Base-by-base conservation (phyloP, 2,329 filamentous ascomycete genomes). In the Anthostomella pinea region DNA sequence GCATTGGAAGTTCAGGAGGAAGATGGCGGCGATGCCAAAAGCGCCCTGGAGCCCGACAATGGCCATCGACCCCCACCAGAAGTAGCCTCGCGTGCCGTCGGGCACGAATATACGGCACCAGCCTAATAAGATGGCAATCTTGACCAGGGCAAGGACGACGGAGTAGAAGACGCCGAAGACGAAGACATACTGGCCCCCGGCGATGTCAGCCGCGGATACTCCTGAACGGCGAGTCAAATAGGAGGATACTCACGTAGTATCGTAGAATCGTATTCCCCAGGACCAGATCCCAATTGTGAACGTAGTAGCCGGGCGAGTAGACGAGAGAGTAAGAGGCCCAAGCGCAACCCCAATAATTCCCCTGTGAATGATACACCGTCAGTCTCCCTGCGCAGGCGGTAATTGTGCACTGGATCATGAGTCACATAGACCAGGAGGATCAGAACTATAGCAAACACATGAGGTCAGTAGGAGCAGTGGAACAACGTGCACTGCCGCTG, bases 1-100 rank as follows among this genome's bases (percentile, higher is more conserved):
- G 38, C 58, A 61, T 15, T 55, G 48, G 28, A 61, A 42, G 10
- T 47, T 48, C 14, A 50, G 43, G 8, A 52, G 21, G 13, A 58
- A 41, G n/a, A 53, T 44, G 27, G 46, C 45, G 6, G 40, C 37
- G 20, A 47, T 34, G 13, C 50, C 52, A 35, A 51, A 54, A 1
- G 44, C 24, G n/a, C 43, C 34, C 8, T 54, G 45, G n/a, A 53
- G 16, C 6, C 24, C 43, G 15, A 58, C 49, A 1, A 49, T 26
- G 11, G 38, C 21, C 15, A 47, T 48, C 28, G 52, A 49, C 2
- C 29, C 42, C 30, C 43, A 35, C 17, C 46, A 53, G 32, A 57
- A 57, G 14, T 7, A 6, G 18, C 27, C 39, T 5, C 32, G 32
- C 2, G 23, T 33, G 4, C 33, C 28, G 15, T 3, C 5, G 4